Percentiles rank a stretch among this genome's conserved stretches.
Evolutionary conservation across 306 rosid species (phyloP).

Genomic region (Vigna angularis): DNA sequence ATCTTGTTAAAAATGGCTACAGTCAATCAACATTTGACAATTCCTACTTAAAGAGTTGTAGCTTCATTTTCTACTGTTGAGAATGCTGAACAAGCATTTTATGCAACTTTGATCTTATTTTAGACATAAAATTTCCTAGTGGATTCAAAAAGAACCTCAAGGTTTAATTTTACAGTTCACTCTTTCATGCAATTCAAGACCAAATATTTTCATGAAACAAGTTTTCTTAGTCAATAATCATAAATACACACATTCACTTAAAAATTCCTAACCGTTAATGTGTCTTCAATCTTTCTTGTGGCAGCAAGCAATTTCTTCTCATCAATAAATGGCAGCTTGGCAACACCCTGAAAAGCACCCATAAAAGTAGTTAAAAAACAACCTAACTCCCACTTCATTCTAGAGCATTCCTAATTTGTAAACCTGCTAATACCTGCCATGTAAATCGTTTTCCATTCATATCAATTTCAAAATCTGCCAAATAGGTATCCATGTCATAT

Average conservation of each 20-base stretch:
- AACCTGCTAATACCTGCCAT: constrained; percentile 70
- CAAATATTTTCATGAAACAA: constrained; percentile 6
- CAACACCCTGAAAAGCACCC: constrained; percentile 65
- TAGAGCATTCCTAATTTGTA: constrained; percentile 12
- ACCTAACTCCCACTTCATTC: constrained; percentile 25
- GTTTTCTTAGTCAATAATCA: constrained; percentile 5
- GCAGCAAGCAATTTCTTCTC: constrained; percentile 72
- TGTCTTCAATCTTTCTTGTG: constrained; percentile 72
- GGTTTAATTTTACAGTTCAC: constrained; percentile 18
- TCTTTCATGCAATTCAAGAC: constrained; percentile 35
- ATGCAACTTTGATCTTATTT: constrained; percentile 31
- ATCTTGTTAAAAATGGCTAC: constrained; percentile 10
- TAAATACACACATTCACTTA: neutral
- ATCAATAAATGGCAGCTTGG: constrained; percentile 82
- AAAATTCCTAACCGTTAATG: constrained; percentile 66
- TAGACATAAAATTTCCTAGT: constrained; percentile 1
- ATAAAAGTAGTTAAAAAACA: constrained; percentile 24
- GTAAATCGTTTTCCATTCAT: constrained; percentile 92
- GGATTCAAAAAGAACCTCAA: constrained; percentile 1
- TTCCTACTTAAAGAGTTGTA: constrained; percentile 35
- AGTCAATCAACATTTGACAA: constrained; percentile 27
- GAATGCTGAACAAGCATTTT: constrained; percentile 24
- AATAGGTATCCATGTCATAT: constrained; percentile 11
- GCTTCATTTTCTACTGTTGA: constrained; percentile 18
- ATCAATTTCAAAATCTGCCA: constrained; percentile 81